phyloP scores from a whole-genome alignment of 1,284 basidiomycete species.

The Heterobasidion annosum region DNA sequence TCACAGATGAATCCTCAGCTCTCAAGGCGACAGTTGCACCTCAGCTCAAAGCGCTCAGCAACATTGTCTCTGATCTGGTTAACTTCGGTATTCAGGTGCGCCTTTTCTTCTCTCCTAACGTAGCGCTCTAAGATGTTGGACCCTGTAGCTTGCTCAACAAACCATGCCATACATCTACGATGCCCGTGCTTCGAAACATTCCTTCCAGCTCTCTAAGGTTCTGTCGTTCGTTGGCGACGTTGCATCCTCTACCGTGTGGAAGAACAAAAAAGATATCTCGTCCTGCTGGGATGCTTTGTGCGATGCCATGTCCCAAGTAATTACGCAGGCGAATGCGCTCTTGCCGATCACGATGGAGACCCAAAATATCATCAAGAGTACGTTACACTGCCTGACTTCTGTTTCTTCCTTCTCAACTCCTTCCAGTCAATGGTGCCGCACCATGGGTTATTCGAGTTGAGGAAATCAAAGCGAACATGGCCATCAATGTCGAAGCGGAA shows the following conservation, averaged over 20 bases:
- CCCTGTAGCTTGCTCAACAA: constrained; percentile 70
- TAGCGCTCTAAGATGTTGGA: not conserved
- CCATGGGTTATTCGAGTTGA: constrained; percentile 88
- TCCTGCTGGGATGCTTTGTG: constrained; percentile 75
- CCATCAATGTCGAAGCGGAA: constrained; percentile 89
- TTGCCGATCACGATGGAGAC: constrained; percentile 65
- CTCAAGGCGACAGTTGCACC: constrained; percentile 64
- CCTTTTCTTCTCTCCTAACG: constrained; percentile 1
- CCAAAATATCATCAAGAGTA: constrained; percentile 77
- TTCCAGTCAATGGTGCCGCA: constrained; percentile 61
- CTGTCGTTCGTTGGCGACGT: constrained; percentile 68
- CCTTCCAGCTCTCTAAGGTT: constrained; percentile 70
- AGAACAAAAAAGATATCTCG: constrained; percentile 51
- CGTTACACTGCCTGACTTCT: constrained; percentile 17
- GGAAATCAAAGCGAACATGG: constrained; percentile 78
- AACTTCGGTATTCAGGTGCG: constrained; percentile 84
- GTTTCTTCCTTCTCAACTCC: constrained; percentile 3
- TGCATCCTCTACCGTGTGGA: constrained; percentile 61
- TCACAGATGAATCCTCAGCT: constrained; percentile 62
- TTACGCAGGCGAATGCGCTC: constrained; percentile 61
- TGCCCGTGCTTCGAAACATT: constrained; percentile 62
- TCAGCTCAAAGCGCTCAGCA: constrained; percentile 63
- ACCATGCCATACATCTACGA: constrained; percentile 76
- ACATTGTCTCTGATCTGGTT: constrained; percentile 71
- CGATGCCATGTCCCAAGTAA: constrained; percentile 59